Percentiles rank a stretch among this genome's conserved stretches.
These are phyloP conservation scores for Beauveria medogensis DNA, from an alignment of 2,329 filamentous ascomycete species.

Conservation along the genomic window DNA sequence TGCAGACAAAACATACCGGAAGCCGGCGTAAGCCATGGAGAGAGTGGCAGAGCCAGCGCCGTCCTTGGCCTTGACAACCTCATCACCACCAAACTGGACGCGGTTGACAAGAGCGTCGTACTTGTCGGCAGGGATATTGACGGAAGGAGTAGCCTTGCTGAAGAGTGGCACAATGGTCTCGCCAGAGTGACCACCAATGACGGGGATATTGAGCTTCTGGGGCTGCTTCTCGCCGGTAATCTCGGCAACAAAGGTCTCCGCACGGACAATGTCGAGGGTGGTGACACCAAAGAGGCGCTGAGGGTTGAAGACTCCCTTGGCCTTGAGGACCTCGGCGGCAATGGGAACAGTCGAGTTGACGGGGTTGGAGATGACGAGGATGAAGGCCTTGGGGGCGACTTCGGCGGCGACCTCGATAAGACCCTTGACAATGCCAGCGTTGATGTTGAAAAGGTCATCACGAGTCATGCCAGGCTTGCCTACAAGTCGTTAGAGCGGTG, in stretches of 20 bases:
- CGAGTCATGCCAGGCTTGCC: conserved; percentile 99
- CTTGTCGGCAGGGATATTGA: conserved; percentile 80
- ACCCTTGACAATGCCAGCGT: conserved; percentile 93
- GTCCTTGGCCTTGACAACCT: conserved; percentile 92
- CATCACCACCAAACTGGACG: conserved; percentile 96
- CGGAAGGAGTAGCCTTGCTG: conserved; percentile 75
- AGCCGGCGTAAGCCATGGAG: conserved; percentile 94
- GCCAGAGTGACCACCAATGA: conserved; percentile 94
- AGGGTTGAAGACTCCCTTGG: conserved; percentile 85
- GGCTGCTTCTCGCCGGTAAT: conserved; percentile 77
- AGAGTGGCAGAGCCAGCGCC: conserved; percentile 84
- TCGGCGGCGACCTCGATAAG: conserved; percentile 84
- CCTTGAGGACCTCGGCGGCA: conserved; percentile 92
- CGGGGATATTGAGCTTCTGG: conserved; percentile 75
- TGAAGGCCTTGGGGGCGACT: conserved; percentile 83
- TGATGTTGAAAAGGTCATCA: conserved; percentile 99
- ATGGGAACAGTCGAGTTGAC: conserved; percentile 99
- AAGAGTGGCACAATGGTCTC: conserved; percentile 97
- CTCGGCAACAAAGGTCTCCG: conserved; percentile 90
- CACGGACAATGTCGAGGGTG: conserved; percentile 95
- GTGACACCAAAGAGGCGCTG: conserved; percentile 97
- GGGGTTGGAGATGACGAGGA: conserved; percentile 97
- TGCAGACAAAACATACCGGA: conserved; percentile 51
- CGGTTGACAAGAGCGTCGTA: conserved; percentile 86
- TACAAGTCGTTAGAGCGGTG: conserved; percentile 27